Base-by-base conservation (phyloP, 2,329 filamentous ascomycete genomes). In the Decorospora gaudefroyi region DNA sequence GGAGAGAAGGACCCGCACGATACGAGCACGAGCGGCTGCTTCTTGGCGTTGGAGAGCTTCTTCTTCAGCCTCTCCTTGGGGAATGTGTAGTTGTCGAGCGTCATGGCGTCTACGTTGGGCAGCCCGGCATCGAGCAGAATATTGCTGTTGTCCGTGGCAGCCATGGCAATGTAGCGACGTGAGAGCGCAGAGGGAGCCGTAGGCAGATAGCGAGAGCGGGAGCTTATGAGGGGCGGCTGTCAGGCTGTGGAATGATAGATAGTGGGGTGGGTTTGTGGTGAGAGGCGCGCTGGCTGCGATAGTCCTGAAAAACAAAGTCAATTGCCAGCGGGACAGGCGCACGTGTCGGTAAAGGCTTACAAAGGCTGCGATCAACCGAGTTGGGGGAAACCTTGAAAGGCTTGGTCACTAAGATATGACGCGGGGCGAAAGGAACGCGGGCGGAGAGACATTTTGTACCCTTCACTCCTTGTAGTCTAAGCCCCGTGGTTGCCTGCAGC, bases 1-100 rank as follows among this genome's bases (percentile, higher is more conserved):
- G 87, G 87, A 0, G 84, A 88, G 73, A 90, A 91, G 9, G 78
- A 81, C 30, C 79, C 85, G 61, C 85, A 88, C 33, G 84, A 84
- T 38, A 87, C 83, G 40, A 87, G 78, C 6, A 87, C 81, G 27
- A 88, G 75, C 10, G 85, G 84, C 19, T 76, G 82, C 64, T 79
- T 81, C 49, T 74, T 71, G 19, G 78, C 68, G 51, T 83, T 76
- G 36, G 73, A 77, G 51, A 84, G 77, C 29, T 74, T 74, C 51
- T 75, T 77, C 68, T 78, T 76, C 36, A 88, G 76, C 15, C 84
- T 76, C 55, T 80, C 74, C 15, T 76, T 74, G 7, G 85, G 85
- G 59, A 88, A 87, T 46, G 70, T 71, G 72, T 87, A 87, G 57
- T 70, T 69, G 48, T 72, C 67, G 53, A 77, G 61, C 16, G 67